A percentile compares a stretch with the other conserved stretches of the same genome.
Evolutionary conservation across 345 rosid species (phyloP).

Genomic region (Aquilaria sinensis): DNA sequence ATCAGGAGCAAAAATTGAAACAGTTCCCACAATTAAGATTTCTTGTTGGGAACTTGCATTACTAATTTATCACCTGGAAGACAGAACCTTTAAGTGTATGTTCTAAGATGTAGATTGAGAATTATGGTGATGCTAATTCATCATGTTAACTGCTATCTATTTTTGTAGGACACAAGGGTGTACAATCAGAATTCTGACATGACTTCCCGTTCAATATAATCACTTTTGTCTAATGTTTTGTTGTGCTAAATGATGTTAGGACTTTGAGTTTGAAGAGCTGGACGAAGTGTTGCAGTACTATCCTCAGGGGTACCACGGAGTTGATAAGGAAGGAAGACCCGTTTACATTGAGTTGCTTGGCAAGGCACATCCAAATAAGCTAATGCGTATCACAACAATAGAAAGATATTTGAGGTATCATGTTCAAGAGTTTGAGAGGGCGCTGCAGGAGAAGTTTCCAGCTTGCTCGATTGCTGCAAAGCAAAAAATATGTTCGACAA

Average conservation of each 20-base stretch:
- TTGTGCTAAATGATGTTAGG: conserved; percentile 32
- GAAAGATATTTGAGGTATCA: conserved; percentile 89
- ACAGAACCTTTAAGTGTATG: background rate
- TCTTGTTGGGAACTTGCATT: no score
- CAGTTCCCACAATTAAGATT: no score
- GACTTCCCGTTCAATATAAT: background rate
- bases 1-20: no score
- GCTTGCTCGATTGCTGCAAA: conserved; percentile 92
- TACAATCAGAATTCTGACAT: background rate
- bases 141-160: no score
- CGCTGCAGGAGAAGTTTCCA: conserved; percentile 78
- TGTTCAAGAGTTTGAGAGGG: conserved; percentile 94
- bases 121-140: no score
- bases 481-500: conserved; percentile 64
- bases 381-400: conserved; percentile 72
- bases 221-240: background rate
- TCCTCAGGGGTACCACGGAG: conserved; percentile 98
- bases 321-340: conserved; percentile 95
- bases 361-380: conserved; percentile 77
- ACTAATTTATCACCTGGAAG: no score
- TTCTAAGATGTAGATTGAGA: background rate
- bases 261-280: conserved; percentile 83
- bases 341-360: conserved; percentile 95
- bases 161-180: no score
- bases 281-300: conserved; percentile 89